Evolutionary conservation across 305 asterid species (phyloP), one percentile per base, ranked within the genome.

Genomic region (Fraxinus ornus): DNA sequence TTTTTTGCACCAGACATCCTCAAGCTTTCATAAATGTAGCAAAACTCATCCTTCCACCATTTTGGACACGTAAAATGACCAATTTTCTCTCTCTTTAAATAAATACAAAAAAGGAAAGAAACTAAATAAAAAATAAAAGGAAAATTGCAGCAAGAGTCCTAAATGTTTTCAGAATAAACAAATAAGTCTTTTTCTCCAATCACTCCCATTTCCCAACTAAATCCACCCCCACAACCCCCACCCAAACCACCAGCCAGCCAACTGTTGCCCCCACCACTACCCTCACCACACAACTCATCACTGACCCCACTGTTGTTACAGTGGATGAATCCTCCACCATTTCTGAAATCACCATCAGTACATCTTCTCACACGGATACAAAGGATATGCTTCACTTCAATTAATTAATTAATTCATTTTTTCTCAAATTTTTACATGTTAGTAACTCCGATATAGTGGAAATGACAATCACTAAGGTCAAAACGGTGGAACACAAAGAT

Each of bases 401-500:
- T 68, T 24, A 62, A 24, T 22, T 68, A 30, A 68, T 68, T 68
- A 4, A 28, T 68, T 22, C 21, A 28, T 4, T 0, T 30, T 68
- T 68, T 64, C 17, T 64, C 2, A 30, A 28, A 28, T 68, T 28
- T 64, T 26, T 68, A 68, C 75, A 13, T 68, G 39, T 68, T 10
- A 30, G 33, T 28, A 30, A 68, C n/a, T 28, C 9, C 21, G 7
- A 28, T 68, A 13, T 30, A 12, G 75, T 28, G 74, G 37, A 68
- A 68, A 68, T 28, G n/a, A 3, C 75, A 68, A 35, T 26, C 36
- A 41, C 76, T 86, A 90, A 86, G 85, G 83, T 71, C 26, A 88
- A 86, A 77, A 68, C 37, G 78, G 91, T 80, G 75, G 92, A 88
- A 5, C 78, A 44, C 83, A 85, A 68, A 75, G 89, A 83, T 82